phyloP scores from a whole-genome alignment of 768 basidiomycete genomes.

The Mycena metata region DNA sequence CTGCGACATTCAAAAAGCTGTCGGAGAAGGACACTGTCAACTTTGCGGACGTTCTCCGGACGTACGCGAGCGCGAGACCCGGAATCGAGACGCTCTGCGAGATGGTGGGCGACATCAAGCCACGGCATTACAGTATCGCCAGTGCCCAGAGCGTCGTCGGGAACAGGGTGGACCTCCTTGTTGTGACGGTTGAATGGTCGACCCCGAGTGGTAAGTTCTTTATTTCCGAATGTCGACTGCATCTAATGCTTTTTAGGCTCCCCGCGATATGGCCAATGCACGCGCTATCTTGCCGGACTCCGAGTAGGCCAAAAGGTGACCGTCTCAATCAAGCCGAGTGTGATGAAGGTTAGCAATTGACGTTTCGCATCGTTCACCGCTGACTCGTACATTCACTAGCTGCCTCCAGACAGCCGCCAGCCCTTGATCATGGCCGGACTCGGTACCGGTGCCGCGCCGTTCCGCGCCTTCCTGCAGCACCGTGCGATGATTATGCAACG shows the following conservation, averaged over 20 bases:
- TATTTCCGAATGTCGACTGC: not conserved
- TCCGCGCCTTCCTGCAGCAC: conserved; percentile 99
- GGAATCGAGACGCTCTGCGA: conserved; percentile 89
- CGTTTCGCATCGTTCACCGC: conserved; percentile 1
- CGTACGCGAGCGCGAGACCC: conserved; percentile 84
- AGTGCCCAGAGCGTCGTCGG: conserved; percentile 96
- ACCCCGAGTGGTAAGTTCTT: conserved; percentile 79
- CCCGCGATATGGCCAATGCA: conserved; percentile 92
- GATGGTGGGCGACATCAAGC: conserved; percentile 94
- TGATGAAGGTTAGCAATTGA: conserved; percentile 89
- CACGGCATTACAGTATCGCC: conserved; percentile 98
- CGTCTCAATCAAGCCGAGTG: conserved; percentile 97
- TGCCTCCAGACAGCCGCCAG: conserved; percentile 86
- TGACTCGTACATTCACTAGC: conserved; percentile 55
- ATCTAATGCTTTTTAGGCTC: conserved; percentile 62
- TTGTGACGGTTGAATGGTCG: conserved; percentile 97
- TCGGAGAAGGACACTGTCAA: conserved; percentile 95
- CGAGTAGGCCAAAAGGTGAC: conserved; percentile 93
- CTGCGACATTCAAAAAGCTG: conserved; percentile 93
- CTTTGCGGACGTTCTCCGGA: conserved; percentile 87
- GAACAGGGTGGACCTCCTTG: conserved; percentile 91
- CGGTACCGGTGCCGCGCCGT: conserved; percentile 98
- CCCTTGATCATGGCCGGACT: conserved; percentile 99
- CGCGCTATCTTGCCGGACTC: conserved; percentile 90
- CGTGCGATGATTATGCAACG: conserved; percentile 85